Conservation (phyloP, 768 basidiomycete species). For the Amylocystis lapponica region DNA sequence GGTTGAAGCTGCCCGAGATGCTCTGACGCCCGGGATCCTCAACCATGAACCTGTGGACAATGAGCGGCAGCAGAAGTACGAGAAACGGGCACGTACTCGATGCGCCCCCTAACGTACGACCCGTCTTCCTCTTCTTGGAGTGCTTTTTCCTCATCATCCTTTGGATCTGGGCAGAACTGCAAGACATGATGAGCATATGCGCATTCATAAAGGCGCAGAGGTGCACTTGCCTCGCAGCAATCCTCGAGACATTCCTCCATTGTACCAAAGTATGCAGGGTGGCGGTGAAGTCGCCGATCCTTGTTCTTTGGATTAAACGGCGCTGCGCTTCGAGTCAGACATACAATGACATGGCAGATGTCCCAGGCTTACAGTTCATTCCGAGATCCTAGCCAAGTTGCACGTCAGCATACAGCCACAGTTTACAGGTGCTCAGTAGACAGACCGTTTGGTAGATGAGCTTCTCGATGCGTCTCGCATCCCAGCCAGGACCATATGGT, state of each 20-base stretch:
- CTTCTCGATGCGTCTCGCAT: conserved; percentile 49
- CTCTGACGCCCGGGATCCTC: conserved; percentile 58
- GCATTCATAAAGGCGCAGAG: too few relatives aligned
- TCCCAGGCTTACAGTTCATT: conserved; percentile 43
- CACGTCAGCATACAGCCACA: conserved; percentile 6
- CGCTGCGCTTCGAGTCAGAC: too few relatives aligned
- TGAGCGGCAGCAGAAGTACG: too few relatives aligned
- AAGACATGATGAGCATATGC: not conserved
- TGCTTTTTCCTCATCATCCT: conserved; percentile 48
- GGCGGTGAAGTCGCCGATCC: conserved; percentile 51
- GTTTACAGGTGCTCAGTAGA: conserved; percentile 1
- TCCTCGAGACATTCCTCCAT: conserved; percentile 55
- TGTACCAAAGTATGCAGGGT: conserved; percentile 58
- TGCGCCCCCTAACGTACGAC: conserved; percentile 45
- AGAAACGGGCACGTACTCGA: conserved; percentile 37
- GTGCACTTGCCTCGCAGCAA: conserved; percentile 46
- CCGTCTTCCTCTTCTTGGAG: conserved; percentile 50
- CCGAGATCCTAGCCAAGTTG: conserved; percentile 41
- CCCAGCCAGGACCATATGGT: conserved; percentile 58
- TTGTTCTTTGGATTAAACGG: conserved; percentile 63
- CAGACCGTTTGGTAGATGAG: conserved; percentile 51
- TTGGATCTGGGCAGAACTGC: conserved; percentile 53
- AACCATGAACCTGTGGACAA: conserved; percentile 41
- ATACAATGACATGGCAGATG: not conserved
- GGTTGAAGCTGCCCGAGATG: conserved; percentile 59